Evolutionary conservation across 805 yeast species (phyloP).

Genomic region (Yarrowia sp.): DNA sequence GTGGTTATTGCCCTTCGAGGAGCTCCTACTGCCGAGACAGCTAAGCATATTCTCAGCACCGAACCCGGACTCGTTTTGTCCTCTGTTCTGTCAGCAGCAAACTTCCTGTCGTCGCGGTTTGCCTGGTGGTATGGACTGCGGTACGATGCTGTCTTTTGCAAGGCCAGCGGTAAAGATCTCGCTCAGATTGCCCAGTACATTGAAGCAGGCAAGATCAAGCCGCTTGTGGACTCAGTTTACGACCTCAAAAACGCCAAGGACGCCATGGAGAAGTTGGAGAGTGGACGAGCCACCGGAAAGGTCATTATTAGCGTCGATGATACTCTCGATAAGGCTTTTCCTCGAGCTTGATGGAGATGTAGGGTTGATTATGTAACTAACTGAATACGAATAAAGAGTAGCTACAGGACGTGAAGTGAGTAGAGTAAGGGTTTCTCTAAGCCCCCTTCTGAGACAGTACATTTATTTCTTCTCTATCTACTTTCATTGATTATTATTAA

Average conservation of each 20-base stretch:
- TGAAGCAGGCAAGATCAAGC: constrained; percentile 28
- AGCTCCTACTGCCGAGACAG: constrained; percentile 15
- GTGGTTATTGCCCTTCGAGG: constrained; percentile 26
- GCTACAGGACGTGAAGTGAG: too few relatives aligned
- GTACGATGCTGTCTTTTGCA: constrained; percentile 23
- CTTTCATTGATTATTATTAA: too few relatives aligned
- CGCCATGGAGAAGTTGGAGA: constrained; percentile 24
- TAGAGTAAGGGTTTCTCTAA: too few relatives aligned
- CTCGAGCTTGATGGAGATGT: too few relatives aligned
- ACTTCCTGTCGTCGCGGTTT: neutral
- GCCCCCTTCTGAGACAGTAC: too few relatives aligned
- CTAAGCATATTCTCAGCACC: neutral
- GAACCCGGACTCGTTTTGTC: constrained; percentile 1
- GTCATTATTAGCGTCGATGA: constrained; percentile 26
- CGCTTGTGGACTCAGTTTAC: constrained; percentile 27
- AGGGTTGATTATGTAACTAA: too few relatives aligned
- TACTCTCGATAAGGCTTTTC: neutral
- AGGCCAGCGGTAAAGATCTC: constrained; percentile 9
- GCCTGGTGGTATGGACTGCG: constrained; percentile 23
- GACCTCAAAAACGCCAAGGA: constrained; percentile 26
- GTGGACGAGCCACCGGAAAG: constrained; percentile 30
- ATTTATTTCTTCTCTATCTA: too few relatives aligned
- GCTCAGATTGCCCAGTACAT: constrained; percentile 22
- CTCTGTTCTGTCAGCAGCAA: neutral
- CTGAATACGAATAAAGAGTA: too few relatives aligned